A percentile compares a stretch with the other conserved stretches of the same genome.
These are phyloP conservation scores for Sechiopsis laciniata DNA, from an alignment of 306 rosid species.

Conservation along the genomic window DNA sequence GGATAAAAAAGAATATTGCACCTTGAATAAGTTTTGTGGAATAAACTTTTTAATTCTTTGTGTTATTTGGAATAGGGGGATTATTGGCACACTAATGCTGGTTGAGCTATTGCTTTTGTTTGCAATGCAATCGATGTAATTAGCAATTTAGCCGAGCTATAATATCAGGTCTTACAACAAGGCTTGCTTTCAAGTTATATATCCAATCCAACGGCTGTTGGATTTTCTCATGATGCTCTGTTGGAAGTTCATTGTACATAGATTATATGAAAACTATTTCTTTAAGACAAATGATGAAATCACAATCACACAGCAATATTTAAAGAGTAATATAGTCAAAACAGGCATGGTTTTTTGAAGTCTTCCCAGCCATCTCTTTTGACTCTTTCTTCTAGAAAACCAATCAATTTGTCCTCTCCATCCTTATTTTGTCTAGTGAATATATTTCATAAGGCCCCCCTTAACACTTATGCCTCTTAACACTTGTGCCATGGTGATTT, in stretches of 20 bases:
- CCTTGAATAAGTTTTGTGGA: not conserved
- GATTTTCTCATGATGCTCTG: not conserved
- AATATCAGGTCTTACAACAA: not conserved
- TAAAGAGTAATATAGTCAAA: not conserved
- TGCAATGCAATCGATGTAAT: not conserved
- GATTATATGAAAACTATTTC: not conserved
- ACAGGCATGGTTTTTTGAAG: not conserved
- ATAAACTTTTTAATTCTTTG: not conserved
- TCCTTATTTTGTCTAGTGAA: not conserved
- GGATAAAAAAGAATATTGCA: no score
- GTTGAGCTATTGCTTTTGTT: no score
- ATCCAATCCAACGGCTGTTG: not conserved
- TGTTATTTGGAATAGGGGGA: not conserved
- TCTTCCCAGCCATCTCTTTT: not conserved
- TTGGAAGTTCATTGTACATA: not conserved
- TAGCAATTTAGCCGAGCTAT: not conserved
- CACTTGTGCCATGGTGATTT: not conserved
- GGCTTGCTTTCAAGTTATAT: not conserved
- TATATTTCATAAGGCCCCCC: no score
- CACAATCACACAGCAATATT: constrained; percentile 1
- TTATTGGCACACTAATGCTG: no score
- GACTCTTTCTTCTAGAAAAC: not conserved
- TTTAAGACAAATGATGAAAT: not conserved
- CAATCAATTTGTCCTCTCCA: no score
- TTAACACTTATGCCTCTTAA: no score